Percentiles rank a stretch among this genome's conserved stretches.
phyloP scores from a whole-genome alignment of 305 asterid genomes.

The Coffea humblotiana region DNA sequence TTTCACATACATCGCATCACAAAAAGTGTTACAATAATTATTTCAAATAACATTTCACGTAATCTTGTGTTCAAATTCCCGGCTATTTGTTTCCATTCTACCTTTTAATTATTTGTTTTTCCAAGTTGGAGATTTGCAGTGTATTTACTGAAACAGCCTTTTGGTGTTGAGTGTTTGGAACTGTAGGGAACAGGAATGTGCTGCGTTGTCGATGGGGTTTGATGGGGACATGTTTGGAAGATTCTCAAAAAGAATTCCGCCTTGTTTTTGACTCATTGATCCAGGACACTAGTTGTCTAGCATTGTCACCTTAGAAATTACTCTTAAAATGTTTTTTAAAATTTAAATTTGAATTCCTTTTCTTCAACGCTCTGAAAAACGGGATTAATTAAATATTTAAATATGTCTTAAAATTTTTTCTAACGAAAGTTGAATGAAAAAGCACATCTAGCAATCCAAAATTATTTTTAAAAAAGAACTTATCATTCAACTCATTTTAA shows the following conservation, averaged over 20 bases:
- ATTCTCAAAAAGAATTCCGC: neutral
- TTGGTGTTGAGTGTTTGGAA: neutral
- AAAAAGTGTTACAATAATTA: too few relatives aligned
- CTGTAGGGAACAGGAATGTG: slow-evolving; percentile 6
- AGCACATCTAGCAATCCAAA: too few relatives aligned
- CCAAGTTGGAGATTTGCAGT: neutral
- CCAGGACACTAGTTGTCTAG: neutral
- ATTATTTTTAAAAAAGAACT: too few relatives aligned
- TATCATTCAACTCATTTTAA: too few relatives aligned
- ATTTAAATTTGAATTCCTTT: too few relatives aligned
- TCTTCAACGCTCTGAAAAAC: too few relatives aligned
- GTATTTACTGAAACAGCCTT: neutral
- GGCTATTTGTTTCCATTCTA: neutral
- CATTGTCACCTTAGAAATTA: neutral
- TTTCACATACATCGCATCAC: too few relatives aligned
- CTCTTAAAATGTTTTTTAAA: neutral
- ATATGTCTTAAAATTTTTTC: neutral
- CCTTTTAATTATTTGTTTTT: too few relatives aligned
- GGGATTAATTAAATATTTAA: too few relatives aligned
- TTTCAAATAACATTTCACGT: too few relatives aligned
- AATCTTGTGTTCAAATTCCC: too few relatives aligned
- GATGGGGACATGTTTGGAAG: slow-evolving; percentile 11
- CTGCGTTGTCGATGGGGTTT: neutral
- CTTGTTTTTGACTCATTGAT: neutral
- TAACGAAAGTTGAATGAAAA: too few relatives aligned